A percentile compares a stretch with the other conserved stretches of the same genome.
Conservation (phyloP, 345 rosid species). For the Clarkia xantiana region DNA sequence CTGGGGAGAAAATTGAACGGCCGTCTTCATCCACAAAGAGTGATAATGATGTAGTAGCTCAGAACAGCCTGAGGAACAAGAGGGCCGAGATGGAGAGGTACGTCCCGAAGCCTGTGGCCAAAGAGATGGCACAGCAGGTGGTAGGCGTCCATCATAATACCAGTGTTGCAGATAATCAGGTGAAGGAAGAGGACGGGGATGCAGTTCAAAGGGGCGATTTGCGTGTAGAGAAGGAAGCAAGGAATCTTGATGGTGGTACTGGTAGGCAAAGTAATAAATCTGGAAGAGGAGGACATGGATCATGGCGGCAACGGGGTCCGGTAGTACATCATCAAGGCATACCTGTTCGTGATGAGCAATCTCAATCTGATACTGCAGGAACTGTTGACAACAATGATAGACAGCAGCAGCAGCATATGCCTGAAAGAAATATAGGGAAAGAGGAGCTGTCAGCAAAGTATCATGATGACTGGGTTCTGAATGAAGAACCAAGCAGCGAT, state of each 20-base stretch:
- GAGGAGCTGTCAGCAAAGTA: slow-evolving; percentile 21
- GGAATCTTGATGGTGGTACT: slow-evolving; percentile 28
- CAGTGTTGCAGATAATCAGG: slow-evolving; percentile 22
- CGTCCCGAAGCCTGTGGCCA: slow-evolving; percentile 71
- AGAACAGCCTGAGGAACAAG: slow-evolving; percentile 50
- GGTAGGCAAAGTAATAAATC: slow-evolving; percentile 30
- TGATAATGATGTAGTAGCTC: slow-evolving; percentile 41
- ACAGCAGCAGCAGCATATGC: slow-evolving; percentile 26
- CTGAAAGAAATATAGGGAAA: slow-evolving; percentile 20
- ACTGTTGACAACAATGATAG: slow-evolving; percentile 23
- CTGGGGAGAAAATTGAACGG: slow-evolving; percentile 29
- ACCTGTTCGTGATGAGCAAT: slow-evolving; percentile 14
- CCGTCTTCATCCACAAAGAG: slow-evolving; percentile 26
- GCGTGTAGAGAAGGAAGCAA: slow-evolving; percentile 34
- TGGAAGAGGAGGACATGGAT: slow-evolving; percentile 47
- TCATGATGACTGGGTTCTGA: slow-evolving; percentile 30
- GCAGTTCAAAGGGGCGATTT: slow-evolving; percentile 17
- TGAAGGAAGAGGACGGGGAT: slow-evolving; percentile 14
- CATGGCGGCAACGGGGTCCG: slow-evolving; percentile 57
- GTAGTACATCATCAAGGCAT: slow-evolving; percentile 14
- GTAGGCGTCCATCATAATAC: slow-evolving; percentile 23
- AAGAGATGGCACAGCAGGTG: slow-evolving; percentile 70
- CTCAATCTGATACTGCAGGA: slow-evolving; percentile 15
- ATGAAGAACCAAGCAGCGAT: slow-evolving; percentile 47
- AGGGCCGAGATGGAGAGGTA: slow-evolving; percentile 90